phyloP scores from a whole-genome alignment of 2,329 filamentous ascomycete species.

The Fusarium floridanum region DNA sequence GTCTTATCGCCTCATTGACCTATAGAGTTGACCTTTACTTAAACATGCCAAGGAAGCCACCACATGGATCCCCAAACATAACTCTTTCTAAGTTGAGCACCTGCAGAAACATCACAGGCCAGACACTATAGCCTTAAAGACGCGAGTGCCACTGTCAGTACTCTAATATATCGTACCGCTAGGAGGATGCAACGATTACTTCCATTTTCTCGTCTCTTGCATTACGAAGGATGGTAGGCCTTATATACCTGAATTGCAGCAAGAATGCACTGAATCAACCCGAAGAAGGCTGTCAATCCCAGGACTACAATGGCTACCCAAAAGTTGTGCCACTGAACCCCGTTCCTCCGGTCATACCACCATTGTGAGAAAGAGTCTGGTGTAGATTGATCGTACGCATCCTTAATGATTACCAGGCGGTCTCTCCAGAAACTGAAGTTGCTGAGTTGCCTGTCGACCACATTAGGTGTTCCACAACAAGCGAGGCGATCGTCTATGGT shows the following conservation, averaged over 20 bases:
- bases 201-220: no score
- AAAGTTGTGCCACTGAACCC: not conserved
- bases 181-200: no score
- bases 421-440: not conserved
- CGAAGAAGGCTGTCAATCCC: not conserved
- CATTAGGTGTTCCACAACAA: not conserved
- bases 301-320: not conserved
- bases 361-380: not conserved
- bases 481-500: not conserved
- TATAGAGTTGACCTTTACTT: no score
- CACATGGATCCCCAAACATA: no score
- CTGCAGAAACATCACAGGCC: no score
- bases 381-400: not conserved
- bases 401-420: not conserved
- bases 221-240: not conserved
- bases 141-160: not conserved
- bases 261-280: not conserved
- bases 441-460: not conserved
- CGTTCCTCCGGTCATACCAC: not conserved
- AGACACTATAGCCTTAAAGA: no score
- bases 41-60: no score
- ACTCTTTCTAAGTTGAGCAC: no score
- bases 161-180: not conserved
- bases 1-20: no score
- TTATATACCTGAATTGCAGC: not conserved